A percentile compares a stretch with the other conserved stretches of the same genome.
Evolutionary conservation across 208 protist species (phyloP).

Genomic region (Polymyxa betae): DNA sequence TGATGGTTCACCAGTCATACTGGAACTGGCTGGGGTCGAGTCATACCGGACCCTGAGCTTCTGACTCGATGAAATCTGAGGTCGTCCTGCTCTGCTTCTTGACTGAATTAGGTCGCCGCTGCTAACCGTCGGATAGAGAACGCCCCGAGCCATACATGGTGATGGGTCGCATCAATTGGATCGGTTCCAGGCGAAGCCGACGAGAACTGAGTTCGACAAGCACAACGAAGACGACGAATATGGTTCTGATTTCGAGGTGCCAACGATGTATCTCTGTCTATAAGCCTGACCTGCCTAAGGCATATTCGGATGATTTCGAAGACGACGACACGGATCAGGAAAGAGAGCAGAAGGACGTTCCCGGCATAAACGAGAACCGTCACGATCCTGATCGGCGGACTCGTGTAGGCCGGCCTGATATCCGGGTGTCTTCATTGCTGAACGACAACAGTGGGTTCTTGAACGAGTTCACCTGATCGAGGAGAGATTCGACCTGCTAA

Average conservation of each 20-base stretch:
- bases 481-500: background rate
- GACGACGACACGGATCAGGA: background rate
- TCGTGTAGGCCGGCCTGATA: background rate
- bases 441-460: background rate
- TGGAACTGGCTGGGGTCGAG: too few species aligned
- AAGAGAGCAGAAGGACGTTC: background rate
- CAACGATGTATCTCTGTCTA: background rate
- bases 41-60: too few species aligned
- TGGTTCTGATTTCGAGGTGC: background rate
- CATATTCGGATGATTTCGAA: background rate
- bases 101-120: too few species aligned
- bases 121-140: too few species aligned
- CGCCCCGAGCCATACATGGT: too few species aligned
- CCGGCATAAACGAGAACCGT: background rate
- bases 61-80: too few species aligned
- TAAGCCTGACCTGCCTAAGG: background rate
- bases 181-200: too few species aligned
- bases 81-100: too few species aligned
- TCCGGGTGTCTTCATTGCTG: background rate
- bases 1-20: too few species aligned
- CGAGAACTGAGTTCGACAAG: too few species aligned
- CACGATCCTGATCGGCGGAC: background rate
- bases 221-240: background rate
- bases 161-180: too few species aligned
- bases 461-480: background rate